A percentile compares a stretch with the other conserved stretches of the same genome.
Conservation (phyloP, 805 yeast species). For the Wickerhamomyces strasburgensis region DNA sequence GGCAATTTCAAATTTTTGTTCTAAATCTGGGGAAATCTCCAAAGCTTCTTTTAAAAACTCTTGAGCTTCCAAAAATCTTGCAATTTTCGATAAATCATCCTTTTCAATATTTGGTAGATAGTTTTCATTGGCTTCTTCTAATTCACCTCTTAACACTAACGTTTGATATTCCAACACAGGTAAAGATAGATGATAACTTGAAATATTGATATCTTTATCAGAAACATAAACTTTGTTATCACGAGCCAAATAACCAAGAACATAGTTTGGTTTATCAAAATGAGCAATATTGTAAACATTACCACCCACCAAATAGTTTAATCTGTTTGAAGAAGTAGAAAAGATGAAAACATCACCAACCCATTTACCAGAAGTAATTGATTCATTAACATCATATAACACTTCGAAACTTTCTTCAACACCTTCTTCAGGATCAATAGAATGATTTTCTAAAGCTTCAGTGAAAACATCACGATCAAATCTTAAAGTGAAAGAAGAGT, state of each 20-base stretch:
- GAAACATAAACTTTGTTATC: constrained; percentile 87
- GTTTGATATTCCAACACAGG: constrained; percentile 95
- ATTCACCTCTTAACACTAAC: constrained; percentile 88
- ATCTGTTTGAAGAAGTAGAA: constrained; percentile 80
- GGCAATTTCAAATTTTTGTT: constrained; percentile 89
- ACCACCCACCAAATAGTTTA: constrained; percentile 94
- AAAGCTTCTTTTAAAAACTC: constrained; percentile 82
- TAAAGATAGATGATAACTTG: constrained; percentile 75
- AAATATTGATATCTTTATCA: constrained; percentile 83
- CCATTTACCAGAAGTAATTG: constrained; percentile 86
- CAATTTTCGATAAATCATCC: constrained; percentile 67
- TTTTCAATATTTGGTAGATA: constrained; percentile 57
- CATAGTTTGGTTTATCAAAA: constrained; percentile 80
- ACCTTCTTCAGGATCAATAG: constrained; percentile 76
- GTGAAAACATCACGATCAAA: constrained; percentile 65
- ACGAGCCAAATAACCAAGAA: constrained; percentile 85
- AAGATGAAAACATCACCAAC: constrained; percentile 95
- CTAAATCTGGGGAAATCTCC: constrained; percentile 76
- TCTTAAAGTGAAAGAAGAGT: constrained; percentile 71
- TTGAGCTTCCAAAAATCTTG: constrained; percentile 91
- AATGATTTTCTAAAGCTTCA: constrained; percentile 53
- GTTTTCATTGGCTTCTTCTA: constrained; percentile 69
- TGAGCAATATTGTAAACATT: constrained; percentile 88
- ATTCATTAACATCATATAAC: constrained; percentile 73
- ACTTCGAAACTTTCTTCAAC: constrained; percentile 84